Conservation (phyloP, 768 basidiomycete species). For the Thelephora ganbajun region DNA sequence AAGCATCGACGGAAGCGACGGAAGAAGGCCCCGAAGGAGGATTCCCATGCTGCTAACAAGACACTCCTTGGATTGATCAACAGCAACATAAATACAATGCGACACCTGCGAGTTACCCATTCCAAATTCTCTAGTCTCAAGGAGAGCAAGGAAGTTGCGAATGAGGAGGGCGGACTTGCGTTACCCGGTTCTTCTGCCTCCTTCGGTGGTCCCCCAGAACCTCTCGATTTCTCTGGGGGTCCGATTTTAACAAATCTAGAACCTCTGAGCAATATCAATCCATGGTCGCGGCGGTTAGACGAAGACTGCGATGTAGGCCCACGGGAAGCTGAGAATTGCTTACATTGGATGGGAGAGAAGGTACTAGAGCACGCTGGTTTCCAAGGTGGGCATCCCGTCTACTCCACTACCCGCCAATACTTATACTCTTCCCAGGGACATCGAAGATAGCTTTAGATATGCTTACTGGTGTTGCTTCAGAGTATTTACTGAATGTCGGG, state of each 20-base stretch:
- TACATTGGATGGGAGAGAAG: slow-evolving; percentile 61
- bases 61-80: slow-evolving; percentile 62
- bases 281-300: too few relatives aligned
- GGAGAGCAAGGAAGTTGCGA: slow-evolving; percentile 12
- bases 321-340: slow-evolving; percentile 44
- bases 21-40: slow-evolving; percentile 23
- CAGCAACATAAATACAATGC: slow-evolving; percentile 60
- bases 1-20: slow-evolving; percentile 8
- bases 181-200: background rate
- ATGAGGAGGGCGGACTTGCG: slow-evolving; percentile 14
- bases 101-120: slow-evolving; percentile 60
- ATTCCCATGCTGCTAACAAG: slow-evolving; percentile 8
- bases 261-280: too few relatives aligned
- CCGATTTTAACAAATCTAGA: background rate
- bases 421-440: slow-evolving; percentile 31
- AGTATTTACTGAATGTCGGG: slow-evolving; percentile 79
- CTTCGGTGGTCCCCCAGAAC: background rate
- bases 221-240: background rate
- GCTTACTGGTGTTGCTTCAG: slow-evolving; percentile 58
- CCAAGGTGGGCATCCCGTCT: slow-evolving; percentile 48
- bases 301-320: slow-evolving; percentile 36
- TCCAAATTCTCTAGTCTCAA: slow-evolving; percentile 50
- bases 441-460: slow-evolving; percentile 70
- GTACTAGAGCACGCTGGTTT: slow-evolving; percentile 85
- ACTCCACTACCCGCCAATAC: background rate